These are phyloP conservation scores for Adansonia gregorii DNA, from an alignment of 441 rosid genomes.

Conservation along the genomic window DNA sequence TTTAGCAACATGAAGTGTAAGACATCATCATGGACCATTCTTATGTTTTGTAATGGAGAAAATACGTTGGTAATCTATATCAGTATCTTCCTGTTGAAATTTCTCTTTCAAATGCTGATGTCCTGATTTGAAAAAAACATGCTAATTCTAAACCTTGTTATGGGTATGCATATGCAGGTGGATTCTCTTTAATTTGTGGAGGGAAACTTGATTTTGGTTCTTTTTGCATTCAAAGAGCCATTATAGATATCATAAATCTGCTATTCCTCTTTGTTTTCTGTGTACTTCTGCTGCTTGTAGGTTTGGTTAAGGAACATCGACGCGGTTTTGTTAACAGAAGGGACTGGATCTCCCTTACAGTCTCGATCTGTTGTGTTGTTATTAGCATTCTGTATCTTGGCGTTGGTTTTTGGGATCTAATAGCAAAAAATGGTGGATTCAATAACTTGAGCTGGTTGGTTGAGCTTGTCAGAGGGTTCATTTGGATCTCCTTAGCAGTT, in stretches of 20 bases:
- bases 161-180: slow-evolving; percentile 56
- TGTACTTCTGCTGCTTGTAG: slow-evolving; percentile 43
- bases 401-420: slow-evolving; percentile 46
- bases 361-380: slow-evolving; percentile 51
- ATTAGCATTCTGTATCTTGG: slow-evolving; percentile 47
- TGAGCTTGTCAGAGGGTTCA: slow-evolving; percentile 54
- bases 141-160: slow-evolving; percentile 11
- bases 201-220: slow-evolving; percentile 50
- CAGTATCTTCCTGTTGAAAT: slow-evolving; percentile 1
- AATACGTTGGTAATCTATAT: background rate
- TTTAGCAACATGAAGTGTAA: background rate
- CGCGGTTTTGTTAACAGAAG: slow-evolving; percentile 31
- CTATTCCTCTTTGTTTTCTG: slow-evolving; percentile 61
- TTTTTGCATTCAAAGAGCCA: slow-evolving; percentile 59
- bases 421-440: slow-evolving; percentile 26
- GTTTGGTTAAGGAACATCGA: slow-evolving; percentile 37
- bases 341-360: slow-evolving; percentile 44
- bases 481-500: slow-evolving; percentile 62
- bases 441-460: slow-evolving; percentile 37
- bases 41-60: background rate
- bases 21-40: slow-evolving; percentile 1
- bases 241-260: slow-evolving; percentile 55
- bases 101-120: background rate
- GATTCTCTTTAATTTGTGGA: slow-evolving; percentile 54
- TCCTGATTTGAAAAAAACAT: background rate